These are phyloP conservation scores for Letharia columbiana DNA, from an alignment of 495 filamentous ascomycete genomes.

Conservation along the genomic window DNA sequence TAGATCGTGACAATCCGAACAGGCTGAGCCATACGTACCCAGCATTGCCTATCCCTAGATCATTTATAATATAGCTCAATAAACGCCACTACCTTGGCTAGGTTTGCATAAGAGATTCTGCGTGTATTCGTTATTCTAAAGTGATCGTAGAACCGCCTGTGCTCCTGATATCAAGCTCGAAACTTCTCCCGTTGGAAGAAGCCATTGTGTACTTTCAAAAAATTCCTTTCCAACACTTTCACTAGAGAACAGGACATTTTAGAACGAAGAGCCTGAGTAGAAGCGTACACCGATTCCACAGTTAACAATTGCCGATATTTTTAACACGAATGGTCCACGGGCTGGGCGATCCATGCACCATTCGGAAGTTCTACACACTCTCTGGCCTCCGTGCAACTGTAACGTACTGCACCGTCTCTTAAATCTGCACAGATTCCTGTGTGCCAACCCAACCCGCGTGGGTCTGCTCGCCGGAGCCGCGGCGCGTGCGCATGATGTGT, in stretches of 20 bases:
- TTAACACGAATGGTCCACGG: neutral
- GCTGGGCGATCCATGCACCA: neutral
- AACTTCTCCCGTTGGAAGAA: neutral
- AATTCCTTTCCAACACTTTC: neutral
- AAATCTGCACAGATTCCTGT: neutral
- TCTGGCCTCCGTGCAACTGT: neutral
- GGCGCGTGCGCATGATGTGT: conserved; percentile 29
- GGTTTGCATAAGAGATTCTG: neutral
- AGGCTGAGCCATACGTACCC: neutral
- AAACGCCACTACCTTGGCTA: neutral
- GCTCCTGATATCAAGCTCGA: neutral
- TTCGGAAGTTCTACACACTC: neutral
- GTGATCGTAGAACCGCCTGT: neutral
- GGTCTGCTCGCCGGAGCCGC: conserved; percentile 4
- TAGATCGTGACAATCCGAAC: neutral
- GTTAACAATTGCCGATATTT: neutral
- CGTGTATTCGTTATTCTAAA: neutral
- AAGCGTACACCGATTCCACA: neutral
- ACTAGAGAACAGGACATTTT: neutral
- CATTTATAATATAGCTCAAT: neutral
- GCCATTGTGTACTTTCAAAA: neutral
- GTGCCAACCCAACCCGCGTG: conserved; percentile 14
- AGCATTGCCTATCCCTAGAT: neutral
- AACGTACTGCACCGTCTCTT: neutral
- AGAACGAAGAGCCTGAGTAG: neutral